Conservation (phyloP, 1,284 basidiomycete species). For the Sparassis latifolia region DNA sequence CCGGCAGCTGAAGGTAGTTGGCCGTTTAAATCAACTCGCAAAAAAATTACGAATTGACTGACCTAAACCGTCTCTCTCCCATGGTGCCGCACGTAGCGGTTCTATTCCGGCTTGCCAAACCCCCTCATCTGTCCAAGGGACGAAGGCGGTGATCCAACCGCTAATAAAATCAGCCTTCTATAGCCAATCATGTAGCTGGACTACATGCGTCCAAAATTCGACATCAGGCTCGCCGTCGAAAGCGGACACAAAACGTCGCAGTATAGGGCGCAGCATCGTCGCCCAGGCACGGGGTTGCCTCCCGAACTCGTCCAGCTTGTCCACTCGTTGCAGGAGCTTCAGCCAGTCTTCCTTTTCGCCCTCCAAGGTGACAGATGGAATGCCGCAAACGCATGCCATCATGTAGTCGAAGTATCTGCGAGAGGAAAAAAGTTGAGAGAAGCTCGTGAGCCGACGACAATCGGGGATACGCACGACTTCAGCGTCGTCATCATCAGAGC, state of each 20-base stretch:
- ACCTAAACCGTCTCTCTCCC: neutral
- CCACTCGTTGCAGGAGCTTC: slow-evolving; percentile 24
- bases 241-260: slow-evolving; percentile 28
- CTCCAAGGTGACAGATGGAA: slow-evolving; percentile 42
- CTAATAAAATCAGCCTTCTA: slow-evolving; percentile 20
- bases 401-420: slow-evolving; percentile 30
- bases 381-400: slow-evolving; percentile 31
- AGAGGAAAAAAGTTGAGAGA: neutral
- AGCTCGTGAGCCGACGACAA: neutral
- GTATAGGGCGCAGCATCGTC: slow-evolving; percentile 28
- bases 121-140: slow-evolving; percentile 27
- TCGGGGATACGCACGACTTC: slow-evolving; percentile 17
- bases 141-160: slow-evolving; percentile 36
- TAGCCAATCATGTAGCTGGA: slow-evolving; percentile 7
- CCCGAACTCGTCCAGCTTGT: slow-evolving; percentile 31
- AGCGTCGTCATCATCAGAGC: slow-evolving; percentile 41
- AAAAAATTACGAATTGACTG: neutral
- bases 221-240: slow-evolving; percentile 28
- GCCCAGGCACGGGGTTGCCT: slow-evolving; percentile 27
- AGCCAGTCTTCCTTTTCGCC: slow-evolving; percentile 33
- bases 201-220: slow-evolving; percentile 31
- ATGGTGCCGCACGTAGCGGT: neutral
- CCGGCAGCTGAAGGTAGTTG: neutral
- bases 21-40: neutral
- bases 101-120: slow-evolving; percentile 24